These are phyloP conservation scores for Cordyceps cicadae DNA, from an alignment of 2,329 filamentous ascomycete species.

Conservation along the genomic window DNA sequence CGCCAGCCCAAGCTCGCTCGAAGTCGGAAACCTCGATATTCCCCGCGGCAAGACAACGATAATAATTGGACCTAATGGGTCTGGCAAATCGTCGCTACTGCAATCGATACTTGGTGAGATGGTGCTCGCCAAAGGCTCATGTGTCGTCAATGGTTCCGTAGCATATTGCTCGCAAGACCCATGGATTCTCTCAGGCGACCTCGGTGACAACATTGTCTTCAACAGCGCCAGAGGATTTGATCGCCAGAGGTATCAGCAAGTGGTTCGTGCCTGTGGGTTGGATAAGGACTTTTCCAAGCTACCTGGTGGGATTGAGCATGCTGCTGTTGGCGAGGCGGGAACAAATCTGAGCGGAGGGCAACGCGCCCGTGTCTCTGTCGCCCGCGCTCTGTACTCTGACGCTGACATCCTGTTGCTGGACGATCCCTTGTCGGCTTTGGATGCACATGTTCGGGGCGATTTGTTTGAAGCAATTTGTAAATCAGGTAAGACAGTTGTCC, in stretches of 20 bases:
- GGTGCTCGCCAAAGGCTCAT: not conserved
- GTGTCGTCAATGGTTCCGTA: not conserved
- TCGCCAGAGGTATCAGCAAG: not conserved
- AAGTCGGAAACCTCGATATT: not conserved
- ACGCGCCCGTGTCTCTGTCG: slow-evolving; percentile 1
- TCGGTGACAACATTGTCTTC: slow-evolving; percentile 6
- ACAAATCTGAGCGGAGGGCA: slow-evolving; percentile 9
- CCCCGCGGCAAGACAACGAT: not conserved
- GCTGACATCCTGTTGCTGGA: slow-evolving; percentile 9
- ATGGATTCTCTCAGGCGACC: not conserved
- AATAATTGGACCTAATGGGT: slow-evolving; percentile 2
- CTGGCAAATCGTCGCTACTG: slow-evolving; percentile 5
- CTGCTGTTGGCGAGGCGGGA: slow-evolving; percentile 5
- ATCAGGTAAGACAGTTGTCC: not conserved
- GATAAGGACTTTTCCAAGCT: slow-evolving; percentile 4
- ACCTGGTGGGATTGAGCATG: not conserved
- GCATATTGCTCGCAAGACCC: slow-evolving; percentile 7
- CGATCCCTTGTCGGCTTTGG: slow-evolving; percentile 3
- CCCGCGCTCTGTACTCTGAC: slow-evolving; percentile 7
- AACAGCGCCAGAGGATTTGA: slow-evolving; percentile 3
- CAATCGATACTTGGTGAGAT: slow-evolving; percentile 9
- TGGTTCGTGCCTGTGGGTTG: not conserved
- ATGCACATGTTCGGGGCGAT: slow-evolving; percentile 6
- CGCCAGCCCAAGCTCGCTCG: not conserved
- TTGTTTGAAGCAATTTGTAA: not conserved